Evolutionary conservation across 768 basidiomycete genomes (phyloP).

Genomic region (Leccinellum albellum): DNA sequence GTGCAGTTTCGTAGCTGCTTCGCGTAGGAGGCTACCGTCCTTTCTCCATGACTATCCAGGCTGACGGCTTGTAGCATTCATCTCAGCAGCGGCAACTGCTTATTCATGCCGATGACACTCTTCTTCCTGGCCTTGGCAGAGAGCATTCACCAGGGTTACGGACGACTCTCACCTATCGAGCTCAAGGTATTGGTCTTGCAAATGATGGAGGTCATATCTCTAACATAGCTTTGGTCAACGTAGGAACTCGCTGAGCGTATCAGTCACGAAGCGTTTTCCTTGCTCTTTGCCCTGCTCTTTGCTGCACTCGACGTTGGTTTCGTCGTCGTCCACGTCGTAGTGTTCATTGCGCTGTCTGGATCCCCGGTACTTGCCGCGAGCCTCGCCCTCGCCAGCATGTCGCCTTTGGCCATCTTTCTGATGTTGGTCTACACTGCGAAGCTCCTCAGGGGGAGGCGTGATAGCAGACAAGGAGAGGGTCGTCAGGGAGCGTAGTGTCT

Average conservation of each 20-base stretch:
- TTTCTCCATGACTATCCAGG: not conserved
- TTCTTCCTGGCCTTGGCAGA: constrained; percentile 19
- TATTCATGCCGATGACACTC: constrained; percentile 12
- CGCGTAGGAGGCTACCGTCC: constrained; percentile 1
- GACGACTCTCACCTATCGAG: constrained; percentile 19
- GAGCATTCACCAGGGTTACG: constrained; percentile 16
- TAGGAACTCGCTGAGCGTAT: constrained; percentile 13
- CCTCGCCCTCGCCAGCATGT: constrained; percentile 12
- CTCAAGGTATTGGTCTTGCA: constrained; percentile 19
- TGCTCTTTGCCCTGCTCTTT: constrained; percentile 15
- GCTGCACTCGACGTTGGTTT: constrained; percentile 19
- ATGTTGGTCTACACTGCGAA: not conserved
- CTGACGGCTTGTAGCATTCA: constrained; percentile 19
- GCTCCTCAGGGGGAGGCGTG: not conserved
- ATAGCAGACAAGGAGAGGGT: not conserved
- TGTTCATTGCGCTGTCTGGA: constrained; percentile 9
- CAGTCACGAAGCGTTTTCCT: constrained; percentile 15
- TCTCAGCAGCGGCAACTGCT: constrained; percentile 1
- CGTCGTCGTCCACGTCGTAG: constrained; percentile 17
- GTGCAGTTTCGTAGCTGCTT: constrained; percentile 14
- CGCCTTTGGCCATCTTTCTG: constrained; percentile 1
- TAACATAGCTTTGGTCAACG: not conserved
- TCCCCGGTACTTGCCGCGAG: constrained; percentile 8
- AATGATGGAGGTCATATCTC: not conserved
- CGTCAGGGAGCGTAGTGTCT: not conserved